A percentile compares a stretch with the other conserved stretches of the same genome.
Conservation (phyloP, 257 asterid species). For the Lavandula angustifolia region DNA sequence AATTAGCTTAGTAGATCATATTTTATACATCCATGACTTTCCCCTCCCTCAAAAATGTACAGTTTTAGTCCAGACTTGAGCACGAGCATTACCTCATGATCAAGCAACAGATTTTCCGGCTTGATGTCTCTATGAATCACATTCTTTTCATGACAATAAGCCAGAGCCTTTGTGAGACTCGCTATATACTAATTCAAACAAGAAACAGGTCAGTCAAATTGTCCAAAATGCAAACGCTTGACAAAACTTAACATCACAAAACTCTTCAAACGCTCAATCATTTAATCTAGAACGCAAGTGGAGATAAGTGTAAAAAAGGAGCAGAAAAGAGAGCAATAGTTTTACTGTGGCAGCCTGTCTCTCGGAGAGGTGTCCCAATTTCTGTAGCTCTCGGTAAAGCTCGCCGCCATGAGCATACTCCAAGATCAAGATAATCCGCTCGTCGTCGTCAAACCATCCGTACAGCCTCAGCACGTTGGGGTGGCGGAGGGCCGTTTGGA, state of each 20-base stretch:
- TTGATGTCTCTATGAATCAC: slow-evolving; percentile 99
- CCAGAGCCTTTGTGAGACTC: slow-evolving; percentile 86
- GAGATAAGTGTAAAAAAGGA: neutral
- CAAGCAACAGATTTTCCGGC: slow-evolving; percentile 92
- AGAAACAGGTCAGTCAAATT: neutral
- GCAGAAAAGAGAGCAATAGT: neutral
- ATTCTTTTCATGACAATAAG: slow-evolving; percentile 83
- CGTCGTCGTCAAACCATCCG: slow-evolving; percentile 95
- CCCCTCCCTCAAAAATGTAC: neutral
- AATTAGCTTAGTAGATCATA: slow-evolving; percentile 9
- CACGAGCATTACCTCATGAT: slow-evolving; percentile 74
- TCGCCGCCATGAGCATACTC: no score
- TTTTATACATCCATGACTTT: slow-evolving; percentile 6
- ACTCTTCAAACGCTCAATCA: neutral
- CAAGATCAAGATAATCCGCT: slow-evolving; percentile 45
- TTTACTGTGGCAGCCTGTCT: neutral
- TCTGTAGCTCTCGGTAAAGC: no score
- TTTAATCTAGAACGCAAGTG: neutral
- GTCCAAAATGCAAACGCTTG: slow-evolving; percentile 7
- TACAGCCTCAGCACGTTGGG: slow-evolving; percentile 75
- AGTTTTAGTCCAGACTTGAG: neutral
- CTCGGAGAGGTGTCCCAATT: neutral
- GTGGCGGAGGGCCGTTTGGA: slow-evolving; percentile 71
- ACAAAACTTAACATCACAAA: neutral
- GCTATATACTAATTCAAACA: slow-evolving; percentile 55